Percentiles rank a stretch among this genome's conserved stretches.
These are phyloP conservation scores for Quercus suber DNA, from an alignment of 306 rosid species.

Conservation along the genomic window DNA sequence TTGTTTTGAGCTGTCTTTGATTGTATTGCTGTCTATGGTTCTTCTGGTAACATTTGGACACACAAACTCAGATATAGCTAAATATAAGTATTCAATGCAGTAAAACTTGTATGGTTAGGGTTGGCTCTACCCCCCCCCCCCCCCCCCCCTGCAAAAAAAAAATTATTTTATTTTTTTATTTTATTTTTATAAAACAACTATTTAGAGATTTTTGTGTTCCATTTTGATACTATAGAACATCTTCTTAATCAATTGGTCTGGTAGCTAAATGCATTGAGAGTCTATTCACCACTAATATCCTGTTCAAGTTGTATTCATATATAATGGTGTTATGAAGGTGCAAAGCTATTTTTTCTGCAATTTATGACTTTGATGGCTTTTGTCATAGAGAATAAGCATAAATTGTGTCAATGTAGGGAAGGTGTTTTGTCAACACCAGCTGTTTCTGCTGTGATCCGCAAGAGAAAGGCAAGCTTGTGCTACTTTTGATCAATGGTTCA, in stretches of 20 bases:
- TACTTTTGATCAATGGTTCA: constrained; percentile 13
- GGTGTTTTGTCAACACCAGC: constrained; percentile 96
- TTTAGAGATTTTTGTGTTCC: not conserved
- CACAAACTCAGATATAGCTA: not conserved
- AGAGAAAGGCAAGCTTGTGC: constrained; percentile 62
- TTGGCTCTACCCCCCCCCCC: not conserved
- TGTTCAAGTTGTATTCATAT: not conserved
- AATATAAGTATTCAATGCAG: not conserved
- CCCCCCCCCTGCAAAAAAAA: no score
- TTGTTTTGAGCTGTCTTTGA: not conserved
- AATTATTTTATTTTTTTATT: no score
- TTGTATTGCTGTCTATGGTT: not conserved
- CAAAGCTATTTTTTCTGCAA: not conserved
- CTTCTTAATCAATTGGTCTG: not conserved
- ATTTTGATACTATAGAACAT: not conserved
- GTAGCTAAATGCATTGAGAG: not conserved
- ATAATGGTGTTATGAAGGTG: not conserved
- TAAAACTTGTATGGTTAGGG: not conserved
- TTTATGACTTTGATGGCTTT: not conserved
- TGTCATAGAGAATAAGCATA: constrained; percentile 1
- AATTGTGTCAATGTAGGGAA: constrained; percentile 52
- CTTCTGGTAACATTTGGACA: not conserved
- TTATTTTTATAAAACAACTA: not conserved
- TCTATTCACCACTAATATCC: not conserved
- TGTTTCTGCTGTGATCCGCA: constrained; percentile 93